These are phyloP conservation scores for Macrolepiota dolichaula DNA, from an alignment of 768 basidiomycete genomes.

Conservation along the genomic window DNA sequence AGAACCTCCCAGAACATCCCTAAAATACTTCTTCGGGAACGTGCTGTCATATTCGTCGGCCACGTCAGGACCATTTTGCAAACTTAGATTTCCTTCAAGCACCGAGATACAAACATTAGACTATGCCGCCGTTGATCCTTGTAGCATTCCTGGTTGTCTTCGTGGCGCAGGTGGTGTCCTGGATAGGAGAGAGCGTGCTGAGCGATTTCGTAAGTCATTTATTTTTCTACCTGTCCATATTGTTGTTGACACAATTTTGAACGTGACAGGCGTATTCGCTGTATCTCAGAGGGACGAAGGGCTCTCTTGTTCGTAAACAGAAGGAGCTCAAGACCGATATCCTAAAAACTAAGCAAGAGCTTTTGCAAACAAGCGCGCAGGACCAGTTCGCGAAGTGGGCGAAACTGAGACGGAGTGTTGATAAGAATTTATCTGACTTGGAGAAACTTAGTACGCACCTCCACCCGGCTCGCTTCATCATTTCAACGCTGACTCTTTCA, in stretches of 20 bases:
- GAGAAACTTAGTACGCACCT: constrained; percentile 81
- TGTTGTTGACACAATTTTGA: neutral
- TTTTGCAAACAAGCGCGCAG: constrained; percentile 88
- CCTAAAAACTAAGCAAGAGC: constrained; percentile 76
- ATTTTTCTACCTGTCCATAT: neutral
- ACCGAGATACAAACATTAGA: neutral
- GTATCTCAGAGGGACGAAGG: constrained; percentile 66
- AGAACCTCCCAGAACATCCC: neutral
- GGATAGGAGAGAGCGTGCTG: constrained; percentile 86
- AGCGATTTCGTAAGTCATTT: constrained; percentile 69
- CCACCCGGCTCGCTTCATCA: neutral
- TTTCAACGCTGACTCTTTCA: neutral
- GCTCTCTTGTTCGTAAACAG: constrained; percentile 53
- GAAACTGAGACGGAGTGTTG: constrained; percentile 82
- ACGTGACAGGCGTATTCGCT: constrained; percentile 61
- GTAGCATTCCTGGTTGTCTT: constrained; percentile 83
- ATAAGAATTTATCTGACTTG: constrained; percentile 87
- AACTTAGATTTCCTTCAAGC: neutral
- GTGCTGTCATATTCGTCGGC: neutral
- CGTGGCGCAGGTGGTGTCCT: constrained; percentile 77
- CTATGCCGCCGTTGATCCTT: constrained; percentile 70
- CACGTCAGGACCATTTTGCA: constrained; percentile 4
- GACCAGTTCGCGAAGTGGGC: constrained; percentile 99
- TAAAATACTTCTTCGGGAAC: neutral
- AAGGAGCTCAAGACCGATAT: constrained; percentile 76